Evolutionary conservation across 2,329 filamentous ascomycete genomes (phyloP).

Genomic region (Septoria linicola): DNA sequence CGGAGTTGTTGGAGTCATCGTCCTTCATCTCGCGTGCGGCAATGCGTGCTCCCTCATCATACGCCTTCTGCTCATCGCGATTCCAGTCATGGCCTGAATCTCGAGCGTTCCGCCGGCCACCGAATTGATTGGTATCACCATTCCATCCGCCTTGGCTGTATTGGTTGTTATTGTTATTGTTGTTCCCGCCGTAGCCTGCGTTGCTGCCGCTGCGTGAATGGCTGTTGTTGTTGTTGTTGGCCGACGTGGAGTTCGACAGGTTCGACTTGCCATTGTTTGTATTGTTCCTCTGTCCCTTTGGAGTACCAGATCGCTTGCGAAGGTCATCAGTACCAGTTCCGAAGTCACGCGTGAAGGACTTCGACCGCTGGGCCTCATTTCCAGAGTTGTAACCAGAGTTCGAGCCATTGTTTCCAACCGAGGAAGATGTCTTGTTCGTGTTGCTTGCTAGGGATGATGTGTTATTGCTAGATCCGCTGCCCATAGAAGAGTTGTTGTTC

Average conservation of each 20-base stretch:
- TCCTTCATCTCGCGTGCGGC: conserved; percentile 14
- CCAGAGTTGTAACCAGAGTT: conserved; percentile 11
- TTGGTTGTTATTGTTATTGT: neutral
- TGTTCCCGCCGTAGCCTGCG: neutral
- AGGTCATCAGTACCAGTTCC: conserved; percentile 17
- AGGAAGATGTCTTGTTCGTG: conserved; percentile 3
- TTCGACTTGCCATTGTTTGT: conserved; percentile 9
- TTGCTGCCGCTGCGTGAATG: conserved; percentile 13
- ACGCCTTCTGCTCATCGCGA: conserved; percentile 12
- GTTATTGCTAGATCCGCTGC: conserved; percentile 2
- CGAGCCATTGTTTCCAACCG: neutral
- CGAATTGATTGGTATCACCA: conserved; percentile 6
- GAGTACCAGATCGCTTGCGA: conserved; percentile 7
- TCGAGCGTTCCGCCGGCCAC: conserved; percentile 4
- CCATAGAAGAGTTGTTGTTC: neutral
- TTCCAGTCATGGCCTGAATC: conserved; percentile 17
- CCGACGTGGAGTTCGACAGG: neutral
- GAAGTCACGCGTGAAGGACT: conserved; percentile 15
- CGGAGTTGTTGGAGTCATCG: conserved; percentile 6
- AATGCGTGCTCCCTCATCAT: conserved; percentile 18
- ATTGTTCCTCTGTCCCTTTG: conserved; percentile 5
- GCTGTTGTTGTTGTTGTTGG: conserved; percentile 10
- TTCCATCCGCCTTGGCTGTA: conserved; percentile 1
- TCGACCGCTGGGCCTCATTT: conserved; percentile 11
- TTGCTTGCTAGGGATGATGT: conserved; percentile 6